A percentile compares a stretch with the other conserved stretches of the same genome.
Evolutionary conservation across 1,139 yeast genomes (phyloP).

Genomic region (Pichia sp.): DNA sequence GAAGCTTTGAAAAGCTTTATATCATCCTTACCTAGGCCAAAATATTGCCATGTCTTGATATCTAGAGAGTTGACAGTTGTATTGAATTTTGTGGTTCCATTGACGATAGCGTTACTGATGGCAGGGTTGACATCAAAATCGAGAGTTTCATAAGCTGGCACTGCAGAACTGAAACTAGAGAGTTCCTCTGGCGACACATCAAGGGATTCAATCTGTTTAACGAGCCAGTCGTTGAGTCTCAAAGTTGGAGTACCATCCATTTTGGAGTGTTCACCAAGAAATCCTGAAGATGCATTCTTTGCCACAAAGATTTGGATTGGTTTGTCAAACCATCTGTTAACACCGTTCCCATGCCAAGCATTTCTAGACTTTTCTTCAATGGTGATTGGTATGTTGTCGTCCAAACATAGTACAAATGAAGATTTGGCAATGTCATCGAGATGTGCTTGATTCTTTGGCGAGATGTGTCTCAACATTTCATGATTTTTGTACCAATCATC

Average conservation of each 20-base stretch:
- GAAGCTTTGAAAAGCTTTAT: slow-evolving; percentile 64
- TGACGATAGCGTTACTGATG: slow-evolving; percentile 44
- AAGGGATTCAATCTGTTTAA: slow-evolving; percentile 33
- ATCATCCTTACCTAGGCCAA: slow-evolving; percentile 63
- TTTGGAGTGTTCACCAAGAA: slow-evolving; percentile 92
- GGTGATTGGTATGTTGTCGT: slow-evolving; percentile 62
- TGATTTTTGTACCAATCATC: slow-evolving; percentile 71
- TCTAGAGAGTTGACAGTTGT: slow-evolving; percentile 48
- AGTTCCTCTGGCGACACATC: slow-evolving; percentile 20
- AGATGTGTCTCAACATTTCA: slow-evolving; percentile 41
- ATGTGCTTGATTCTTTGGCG: slow-evolving; percentile 40
- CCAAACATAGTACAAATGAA: slow-evolving; percentile 80
- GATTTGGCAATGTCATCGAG: slow-evolving; percentile 68
- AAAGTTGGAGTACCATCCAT: slow-evolving; percentile 99
- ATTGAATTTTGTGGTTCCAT: slow-evolving; percentile 42
- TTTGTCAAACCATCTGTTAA: slow-evolving; percentile 88
- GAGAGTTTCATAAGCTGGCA: not conserved
- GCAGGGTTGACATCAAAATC: slow-evolving; percentile 46
- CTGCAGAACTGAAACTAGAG: not conserved
- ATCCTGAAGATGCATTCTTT: slow-evolving; percentile 84
- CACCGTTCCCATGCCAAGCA: slow-evolving; percentile 94
- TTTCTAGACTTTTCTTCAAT: slow-evolving; percentile 80
- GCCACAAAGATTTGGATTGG: slow-evolving; percentile 80
- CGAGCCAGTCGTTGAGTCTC: slow-evolving; percentile 73
- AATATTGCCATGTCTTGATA: slow-evolving; percentile 61